Evolutionary conservation across 768 basidiomycete species (phyloP).

Genomic region (Cystobasidiopsis lactophilus): DNA sequence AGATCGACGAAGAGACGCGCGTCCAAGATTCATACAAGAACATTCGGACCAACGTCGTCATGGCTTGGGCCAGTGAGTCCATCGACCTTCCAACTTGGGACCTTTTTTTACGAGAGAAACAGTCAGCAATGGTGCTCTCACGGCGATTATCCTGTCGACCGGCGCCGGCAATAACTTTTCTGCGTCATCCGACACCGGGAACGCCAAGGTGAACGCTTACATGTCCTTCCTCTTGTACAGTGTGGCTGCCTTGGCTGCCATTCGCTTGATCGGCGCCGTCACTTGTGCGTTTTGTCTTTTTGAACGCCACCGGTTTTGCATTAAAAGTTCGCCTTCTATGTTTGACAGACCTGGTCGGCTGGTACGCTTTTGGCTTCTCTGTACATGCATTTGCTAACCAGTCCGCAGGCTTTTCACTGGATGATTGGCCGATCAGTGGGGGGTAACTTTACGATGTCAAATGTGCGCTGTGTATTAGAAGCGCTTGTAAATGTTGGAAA

Average conservation of each 20-base stretch:
- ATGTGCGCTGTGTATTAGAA: no score
- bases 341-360: not conserved
- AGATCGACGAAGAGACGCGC: conserved; percentile 37
- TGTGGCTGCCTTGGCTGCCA: conserved; percentile 17
- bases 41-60: conserved; percentile 66
- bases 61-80: not conserved
- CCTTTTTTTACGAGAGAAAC: not conserved
- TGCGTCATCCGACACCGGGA: not conserved
- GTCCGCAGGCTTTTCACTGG: no score
- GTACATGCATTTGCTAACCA: no score
- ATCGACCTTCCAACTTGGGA: not conserved
- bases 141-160: conserved; percentile 7
- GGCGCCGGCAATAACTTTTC: conserved; percentile 9
- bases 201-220: conserved; percentile 12
- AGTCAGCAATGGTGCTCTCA: conserved; percentile 4
- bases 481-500: no score
- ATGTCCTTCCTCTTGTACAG: conserved; percentile 18
- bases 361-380: not conserved
- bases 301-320: not conserved
- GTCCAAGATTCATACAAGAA: conserved; percentile 73
- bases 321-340: no score
- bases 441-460: no score
- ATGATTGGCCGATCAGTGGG: no score
- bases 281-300: conserved; percentile 6
- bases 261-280: conserved; percentile 17